These are phyloP conservation scores for Cryptococcus maquisensis DNA, from an alignment of 1,284 basidiomycete species.

Conservation along the genomic window DNA sequence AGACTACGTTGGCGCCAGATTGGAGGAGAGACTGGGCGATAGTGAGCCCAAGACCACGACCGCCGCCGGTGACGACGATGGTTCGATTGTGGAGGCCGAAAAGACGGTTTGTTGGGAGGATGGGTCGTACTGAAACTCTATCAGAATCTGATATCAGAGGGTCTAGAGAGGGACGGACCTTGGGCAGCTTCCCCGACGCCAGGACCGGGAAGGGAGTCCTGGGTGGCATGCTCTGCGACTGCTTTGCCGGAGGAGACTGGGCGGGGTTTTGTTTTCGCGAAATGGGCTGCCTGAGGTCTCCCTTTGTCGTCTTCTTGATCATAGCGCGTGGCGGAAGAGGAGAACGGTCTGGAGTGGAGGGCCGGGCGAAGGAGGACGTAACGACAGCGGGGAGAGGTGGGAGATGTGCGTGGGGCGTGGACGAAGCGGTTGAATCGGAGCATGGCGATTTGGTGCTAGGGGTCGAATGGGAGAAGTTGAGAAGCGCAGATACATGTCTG, in stretches of 20 bases:
- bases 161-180: not conserved
- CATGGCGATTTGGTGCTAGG: no score
- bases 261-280: conserved; percentile 12
- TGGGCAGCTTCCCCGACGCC: not conserved
- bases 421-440: no score
- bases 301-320: not conserved
- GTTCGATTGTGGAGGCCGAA: conserved; percentile 71
- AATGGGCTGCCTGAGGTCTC: conserved; percentile 11
- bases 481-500: no score
- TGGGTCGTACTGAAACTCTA: conserved; percentile 7
- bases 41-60: conserved; percentile 75
- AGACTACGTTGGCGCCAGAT: conserved; percentile 72
- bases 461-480: no score
- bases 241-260: conserved; percentile 14
- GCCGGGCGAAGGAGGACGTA: no score
- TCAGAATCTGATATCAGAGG: not conserved
- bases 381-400: no score
- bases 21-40: conserved; percentile 73
- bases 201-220: conserved; percentile 2
- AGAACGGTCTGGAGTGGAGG: no score
- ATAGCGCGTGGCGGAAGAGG: no score
- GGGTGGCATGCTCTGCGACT: conserved; percentile 17
- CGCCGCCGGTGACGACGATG: conserved; percentile 70
- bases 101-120: conserved; percentile 16
- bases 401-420: no score